Evolutionary conservation across 2,329 filamentous ascomycete species (phyloP), one percentile per base, ranked within the genome.

Genomic region (Fonsecaea pugnacius): DNA sequence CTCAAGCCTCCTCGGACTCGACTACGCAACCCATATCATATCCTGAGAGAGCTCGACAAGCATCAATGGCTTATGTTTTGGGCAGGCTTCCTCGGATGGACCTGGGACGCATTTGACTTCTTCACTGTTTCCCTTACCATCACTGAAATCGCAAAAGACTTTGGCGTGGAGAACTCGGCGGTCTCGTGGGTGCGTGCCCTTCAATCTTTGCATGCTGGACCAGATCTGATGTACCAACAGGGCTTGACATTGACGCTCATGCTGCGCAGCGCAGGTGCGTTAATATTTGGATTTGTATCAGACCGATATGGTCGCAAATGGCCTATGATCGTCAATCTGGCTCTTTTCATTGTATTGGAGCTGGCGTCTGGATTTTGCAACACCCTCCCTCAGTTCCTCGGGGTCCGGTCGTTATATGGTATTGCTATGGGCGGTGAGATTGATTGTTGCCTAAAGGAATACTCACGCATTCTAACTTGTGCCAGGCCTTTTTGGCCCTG

Each of bases 51-150:
- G 52, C 77, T 87, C 6, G 85, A 83, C 66, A 72, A 71, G 33
- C 81, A 85, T 54, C 83, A 86, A 77, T 86, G 84, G 84, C 77
- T 85, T n/a, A 85, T 85, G 74, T 86, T 85, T 73, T 72, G 78
- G 7, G 71, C 66, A 27, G 73, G 72, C 7, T 71, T 73, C 54
- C 35, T 70, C 10, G 73, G 68, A n/a, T 87, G 84, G 82, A 78
- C 78, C 2, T 83, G 81, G 80, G 82, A 84, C 67, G 78, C 84
- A 0, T 85, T 87, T 60, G 85, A 87, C 70, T 87, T 87, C 75
- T 87, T 87, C 75, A 85, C 84, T 24, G 84, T 87, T 36, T 84
- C 82, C 5, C 74, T 87, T 51, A 84, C 83, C 0, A 80, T 86
- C 14, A 75, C 77, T 3, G 71, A 84, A 43, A 75, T 87, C 7